A percentile compares a stretch with the other conserved stretches of the same genome.
Conservation (phyloP, 2,329 filamentous ascomycete genomes). For the Echinosphaeria canescens region DNA sequence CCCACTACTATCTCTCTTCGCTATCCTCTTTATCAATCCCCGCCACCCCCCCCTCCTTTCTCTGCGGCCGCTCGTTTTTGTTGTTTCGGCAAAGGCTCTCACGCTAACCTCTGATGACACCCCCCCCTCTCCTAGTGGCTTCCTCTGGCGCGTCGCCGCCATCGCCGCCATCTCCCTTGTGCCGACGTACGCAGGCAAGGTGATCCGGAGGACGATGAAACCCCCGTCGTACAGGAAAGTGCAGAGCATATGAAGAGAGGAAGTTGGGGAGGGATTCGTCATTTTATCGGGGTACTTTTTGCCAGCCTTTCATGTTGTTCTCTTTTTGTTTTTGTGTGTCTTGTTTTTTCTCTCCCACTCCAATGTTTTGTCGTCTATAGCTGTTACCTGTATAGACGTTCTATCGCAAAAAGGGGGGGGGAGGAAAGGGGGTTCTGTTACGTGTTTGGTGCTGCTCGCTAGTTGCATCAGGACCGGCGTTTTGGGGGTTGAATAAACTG, state of each 20-base stretch:
- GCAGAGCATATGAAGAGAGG: conserved; percentile 39
- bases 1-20: not conserved
- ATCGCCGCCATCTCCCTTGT: conserved; percentile 64
- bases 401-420: too few relatives aligned
- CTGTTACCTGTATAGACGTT: too few relatives aligned
- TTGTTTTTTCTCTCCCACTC: too few relatives aligned
- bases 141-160: conserved; percentile 70
- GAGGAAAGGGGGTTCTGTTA: too few relatives aligned
- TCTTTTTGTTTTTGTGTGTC: not conserved
- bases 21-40: not conserved
- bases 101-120: conserved; percentile 4
- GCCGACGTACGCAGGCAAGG: conserved; percentile 72
- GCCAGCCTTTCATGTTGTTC: conserved; percentile 1
- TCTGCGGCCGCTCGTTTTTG: not conserved
- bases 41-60: not conserved
- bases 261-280: too few relatives aligned
- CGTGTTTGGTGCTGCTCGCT: too few relatives aligned
- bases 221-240: conserved; percentile 94
- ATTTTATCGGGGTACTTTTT: conserved; percentile 1
- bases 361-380: too few relatives aligned
- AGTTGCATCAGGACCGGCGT: too few relatives aligned
- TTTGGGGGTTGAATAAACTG: too few relatives aligned
- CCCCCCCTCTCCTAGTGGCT: conserved; percentile 30
- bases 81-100: too few relatives aligned
- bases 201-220: conserved; percentile 66